These are phyloP conservation scores for Fusarium stilboides DNA, from an alignment of 2,329 filamentous ascomycete species.

Conservation along the genomic window DNA sequence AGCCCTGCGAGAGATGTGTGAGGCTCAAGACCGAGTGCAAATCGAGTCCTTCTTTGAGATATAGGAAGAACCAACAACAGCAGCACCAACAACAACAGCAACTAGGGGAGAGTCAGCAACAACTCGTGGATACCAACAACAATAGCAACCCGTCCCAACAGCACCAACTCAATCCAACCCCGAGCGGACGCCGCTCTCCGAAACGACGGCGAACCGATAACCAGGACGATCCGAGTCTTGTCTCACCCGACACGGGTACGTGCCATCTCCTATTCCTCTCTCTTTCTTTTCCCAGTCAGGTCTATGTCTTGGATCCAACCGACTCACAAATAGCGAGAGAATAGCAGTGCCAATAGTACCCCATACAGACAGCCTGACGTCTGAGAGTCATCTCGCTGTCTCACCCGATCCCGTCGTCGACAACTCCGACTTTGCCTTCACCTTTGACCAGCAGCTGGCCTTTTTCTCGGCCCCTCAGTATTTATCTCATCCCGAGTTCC, in stretches of 20 bases:
- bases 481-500: conserved; percentile 51
- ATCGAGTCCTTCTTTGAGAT: conserved; percentile 60
- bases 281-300: not conserved
- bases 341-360: conserved; percentile 50
- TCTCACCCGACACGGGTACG: conserved; percentile 57
- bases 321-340: conserved; percentile 48
- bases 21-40: conserved; percentile 61
- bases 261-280: conserved; percentile 34
- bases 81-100: conserved; percentile 42
- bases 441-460: conserved; percentile 53
- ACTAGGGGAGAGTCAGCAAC: conserved; percentile 28
- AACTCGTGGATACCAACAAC: conserved; percentile 29
- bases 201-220: conserved; percentile 57
- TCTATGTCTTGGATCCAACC: conserved; percentile 35
- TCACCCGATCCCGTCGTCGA: conserved; percentile 52
- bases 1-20: conserved; percentile 61
- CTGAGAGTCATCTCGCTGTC: conserved; percentile 49
- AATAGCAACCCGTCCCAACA: conserved; percentile 20
- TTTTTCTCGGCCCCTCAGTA: conserved; percentile 50
- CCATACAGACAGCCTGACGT: conserved; percentile 43
- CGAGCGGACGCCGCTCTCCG: conserved; percentile 53
- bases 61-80: conserved; percentile 55
- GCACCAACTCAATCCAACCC: conserved; percentile 31
- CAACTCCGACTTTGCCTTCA: conserved; percentile 55
- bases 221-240: conserved; percentile 50